phyloP scores from a whole-genome alignment of 192 early-diverging fungal species.

The Backusella luteola region DNA sequence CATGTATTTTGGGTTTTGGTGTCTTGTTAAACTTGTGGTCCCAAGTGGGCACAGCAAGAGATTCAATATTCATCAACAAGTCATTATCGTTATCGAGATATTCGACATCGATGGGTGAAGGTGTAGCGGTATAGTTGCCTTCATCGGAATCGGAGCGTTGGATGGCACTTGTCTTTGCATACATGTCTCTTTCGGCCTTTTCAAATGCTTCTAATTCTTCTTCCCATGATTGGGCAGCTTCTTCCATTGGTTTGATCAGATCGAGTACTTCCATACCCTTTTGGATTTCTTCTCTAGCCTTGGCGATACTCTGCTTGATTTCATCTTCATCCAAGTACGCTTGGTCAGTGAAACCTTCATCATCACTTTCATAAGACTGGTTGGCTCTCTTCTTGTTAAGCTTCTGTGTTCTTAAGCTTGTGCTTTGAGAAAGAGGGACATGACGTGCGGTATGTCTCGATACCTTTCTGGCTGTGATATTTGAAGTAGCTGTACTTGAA shows the following conservation, averaged over 20 bases:
- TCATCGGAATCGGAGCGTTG: constrained; percentile 22
- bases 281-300: constrained; percentile 35
- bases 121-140: constrained; percentile 23
- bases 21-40: not conserved
- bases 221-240: constrained; percentile 29
- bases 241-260: constrained; percentile 28
- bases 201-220: constrained; percentile 35
- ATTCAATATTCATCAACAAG: constrained; percentile 21
- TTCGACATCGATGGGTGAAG: constrained; percentile 6
- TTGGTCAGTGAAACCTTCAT: constrained; percentile 1
- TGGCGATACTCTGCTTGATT: constrained; percentile 36
- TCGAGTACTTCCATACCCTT: constrained; percentile 40
- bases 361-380: not conserved
- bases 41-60: constrained; percentile 30
- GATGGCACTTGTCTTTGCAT: constrained; percentile 3
- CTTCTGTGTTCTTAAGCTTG: not conserved
- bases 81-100: constrained; percentile 7
- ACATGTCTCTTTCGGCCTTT: constrained; percentile 16
- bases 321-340: constrained; percentile 4
- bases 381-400: not conserved
- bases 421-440: constrained; percentile 8
- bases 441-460: not conserved
- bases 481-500: constrained; percentile 5
- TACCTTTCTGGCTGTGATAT: not conserved
- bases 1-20: not conserved